Evolutionary conservation across 73 alveolate species (phyloP), one percentile per base, ranked within the genome.

Genomic region (Diophrys appendiculata): DNA sequence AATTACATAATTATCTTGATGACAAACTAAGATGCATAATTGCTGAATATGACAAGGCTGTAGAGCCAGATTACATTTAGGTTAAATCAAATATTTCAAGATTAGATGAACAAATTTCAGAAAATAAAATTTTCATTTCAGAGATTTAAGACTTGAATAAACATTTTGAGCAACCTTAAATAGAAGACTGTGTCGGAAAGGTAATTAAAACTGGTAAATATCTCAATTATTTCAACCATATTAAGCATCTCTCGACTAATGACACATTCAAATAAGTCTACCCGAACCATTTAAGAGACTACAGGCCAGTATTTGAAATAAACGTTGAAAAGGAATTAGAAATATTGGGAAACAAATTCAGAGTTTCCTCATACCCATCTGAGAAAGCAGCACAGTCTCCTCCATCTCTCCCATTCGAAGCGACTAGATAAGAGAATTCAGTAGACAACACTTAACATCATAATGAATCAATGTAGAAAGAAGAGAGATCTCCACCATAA

Each of bases 201-300:
- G 89, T 86, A 18, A 30, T 34, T 32, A 29, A 52, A 25, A 81
- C 89, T 65, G 93, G 89, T 28, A 74, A 80, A 30, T 35, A 79
- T 28, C 79, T 86, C 29, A 86, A 78, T 54, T 69, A 79, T 43
- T 86, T 69, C 70, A 86, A 86, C 68, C 81, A 86, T 18, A 5
- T 86, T 0, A 78, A 85, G 72, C 53, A 77, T 27, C 32, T 60
- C 64, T 33, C 56, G 26, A 53, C 81, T 22, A 78, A 65, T 34
- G 93, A 86, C 30, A 71, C 76, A 5, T 70, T 54, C 64, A 80
- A 79, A 27, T 65, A 80, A 30, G 87, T 86, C 24, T 86, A 86
- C 54, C 93, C 93, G 0, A 86, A 78, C 69, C 93, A 86, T 54
- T 26, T 79, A 31, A 72, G 87, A 86, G 93, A 86, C 76, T 80